These are phyloP conservation scores for Carex littledalei DNA, from an alignment of 176 grass and related monocot species.

Conservation along the genomic window DNA sequence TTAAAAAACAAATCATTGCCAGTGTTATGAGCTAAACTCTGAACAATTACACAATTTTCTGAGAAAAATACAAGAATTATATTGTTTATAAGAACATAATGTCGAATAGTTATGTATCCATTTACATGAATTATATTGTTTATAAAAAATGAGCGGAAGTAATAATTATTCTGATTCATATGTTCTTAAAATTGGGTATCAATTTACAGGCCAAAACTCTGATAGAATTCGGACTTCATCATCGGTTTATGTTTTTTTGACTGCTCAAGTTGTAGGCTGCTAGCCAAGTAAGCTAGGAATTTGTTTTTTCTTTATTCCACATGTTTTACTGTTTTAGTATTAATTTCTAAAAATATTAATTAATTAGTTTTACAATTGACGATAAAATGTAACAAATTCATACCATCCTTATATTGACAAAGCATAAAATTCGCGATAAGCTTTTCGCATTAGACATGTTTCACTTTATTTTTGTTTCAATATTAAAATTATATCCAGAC, in stretches of 20 bases:
- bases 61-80: neutral
- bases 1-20: no score
- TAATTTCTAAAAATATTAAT: neutral
- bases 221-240: neutral
- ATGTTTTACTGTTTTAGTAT: neutral
- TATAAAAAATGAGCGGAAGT: neutral
- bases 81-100: neutral
- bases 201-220: neutral
- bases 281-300: neutral
- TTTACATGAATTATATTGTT: neutral
- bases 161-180: neutral
- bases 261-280: neutral
- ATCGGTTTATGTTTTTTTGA: neutral
- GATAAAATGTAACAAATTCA: neutral
- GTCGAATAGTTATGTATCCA: neutral
- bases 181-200: neutral
- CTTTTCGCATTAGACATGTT: neutral
- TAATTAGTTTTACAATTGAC: neutral
- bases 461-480: neutral
- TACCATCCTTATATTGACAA: neutral
- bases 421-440: neutral
- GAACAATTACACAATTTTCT: neutral
- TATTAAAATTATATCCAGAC: neutral
- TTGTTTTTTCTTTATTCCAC: neutral
- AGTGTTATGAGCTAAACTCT: neutral